Conservation (phyloP, 768 basidiomycete genomes). For the Trametes villosa region DNA sequence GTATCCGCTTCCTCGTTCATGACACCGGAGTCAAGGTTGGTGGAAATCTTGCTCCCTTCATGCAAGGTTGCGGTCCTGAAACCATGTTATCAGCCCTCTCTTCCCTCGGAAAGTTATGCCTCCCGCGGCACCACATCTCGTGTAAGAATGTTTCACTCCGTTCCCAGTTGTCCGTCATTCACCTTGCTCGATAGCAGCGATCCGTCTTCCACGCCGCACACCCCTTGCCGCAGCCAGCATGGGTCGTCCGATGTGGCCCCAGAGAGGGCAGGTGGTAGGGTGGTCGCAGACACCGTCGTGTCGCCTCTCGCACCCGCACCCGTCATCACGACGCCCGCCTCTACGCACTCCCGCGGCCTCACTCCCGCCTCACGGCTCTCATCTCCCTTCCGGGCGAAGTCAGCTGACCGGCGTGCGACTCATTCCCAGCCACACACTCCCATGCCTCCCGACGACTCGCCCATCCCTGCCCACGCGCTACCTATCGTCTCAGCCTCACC, state of each 20-base stretch:
- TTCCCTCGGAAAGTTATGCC: conserved; percentile 25
- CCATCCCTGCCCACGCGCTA: conserved; percentile 15
- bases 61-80: not conserved
- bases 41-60: not conserved
- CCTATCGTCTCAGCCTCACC: conserved; percentile 26
- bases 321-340: conserved; percentile 19
- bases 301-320: conserved; percentile 19
- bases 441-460: conserved; percentile 16
- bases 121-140: conserved; percentile 4
- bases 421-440: conserved; percentile 21
- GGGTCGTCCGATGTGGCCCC: not conserved
- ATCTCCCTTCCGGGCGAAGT: conserved; percentile 37
- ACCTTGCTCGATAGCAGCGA: conserved; percentile 1
- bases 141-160: conserved; percentile 7
- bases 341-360: conserved; percentile 25
- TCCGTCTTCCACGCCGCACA: conserved; percentile 13
- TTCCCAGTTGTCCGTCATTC: not conserved
- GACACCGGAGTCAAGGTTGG: conserved; percentile 37
- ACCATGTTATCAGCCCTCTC: conserved; percentile 22
- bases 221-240: conserved; percentile 1
- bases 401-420: conserved; percentile 22
- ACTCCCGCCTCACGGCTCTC: conserved; percentile 33
- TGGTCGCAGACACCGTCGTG: not conserved
- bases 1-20: conserved; percentile 23
- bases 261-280: not conserved